Conservation (phyloP, 768 basidiomycete species). For the Leccinum barrowsii region DNA sequence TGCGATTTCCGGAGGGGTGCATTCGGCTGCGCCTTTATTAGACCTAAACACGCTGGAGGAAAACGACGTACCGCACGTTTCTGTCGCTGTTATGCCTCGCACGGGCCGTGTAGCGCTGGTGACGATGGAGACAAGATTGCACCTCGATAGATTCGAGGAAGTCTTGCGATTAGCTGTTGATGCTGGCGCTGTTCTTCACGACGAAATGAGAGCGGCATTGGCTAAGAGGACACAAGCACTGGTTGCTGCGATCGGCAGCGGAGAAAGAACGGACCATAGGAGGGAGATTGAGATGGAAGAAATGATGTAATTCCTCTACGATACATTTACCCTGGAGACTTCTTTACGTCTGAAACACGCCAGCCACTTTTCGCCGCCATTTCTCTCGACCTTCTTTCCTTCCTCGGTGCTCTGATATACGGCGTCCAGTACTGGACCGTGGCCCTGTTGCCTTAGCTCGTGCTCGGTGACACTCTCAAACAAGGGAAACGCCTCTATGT, state of each 20-base stretch:
- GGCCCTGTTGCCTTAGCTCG: conserved; percentile 69
- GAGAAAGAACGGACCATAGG: conserved; percentile 31
- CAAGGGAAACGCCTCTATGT: conserved; percentile 83
- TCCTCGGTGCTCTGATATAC: conserved; percentile 90
- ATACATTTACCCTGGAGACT: conserved; percentile 11
- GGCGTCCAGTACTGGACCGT: conserved; percentile 75
- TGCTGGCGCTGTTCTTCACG: conserved; percentile 72
- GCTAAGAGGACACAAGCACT: conserved; percentile 58
- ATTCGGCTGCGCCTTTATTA: conserved; percentile 75
- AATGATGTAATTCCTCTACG: conserved; percentile 17
- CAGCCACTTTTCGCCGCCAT: conserved; percentile 86
- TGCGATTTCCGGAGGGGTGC: conserved; percentile 57
- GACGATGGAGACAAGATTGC: conserved; percentile 91
- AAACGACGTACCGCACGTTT: conserved; percentile 82
- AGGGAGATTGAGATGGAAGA: conserved; percentile 38
- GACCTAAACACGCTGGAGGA: conserved; percentile 91
- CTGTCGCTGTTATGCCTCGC: conserved; percentile 86
- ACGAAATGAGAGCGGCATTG: conserved; percentile 79
- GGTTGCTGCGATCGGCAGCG: conserved; percentile 57
- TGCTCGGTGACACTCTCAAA: conserved; percentile 80
- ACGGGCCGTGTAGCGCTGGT: conserved; percentile 81
- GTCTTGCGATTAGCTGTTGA: conserved; percentile 77
- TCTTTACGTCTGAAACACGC: conserved; percentile 79
- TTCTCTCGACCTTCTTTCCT: conserved; percentile 94
- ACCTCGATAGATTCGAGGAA: conserved; percentile 89